Percentiles rank a stretch among this genome's conserved stretches.
Conservation (phyloP, 1,284 basidiomycete species). For the Pseudozyma hubeiensis region DNA sequence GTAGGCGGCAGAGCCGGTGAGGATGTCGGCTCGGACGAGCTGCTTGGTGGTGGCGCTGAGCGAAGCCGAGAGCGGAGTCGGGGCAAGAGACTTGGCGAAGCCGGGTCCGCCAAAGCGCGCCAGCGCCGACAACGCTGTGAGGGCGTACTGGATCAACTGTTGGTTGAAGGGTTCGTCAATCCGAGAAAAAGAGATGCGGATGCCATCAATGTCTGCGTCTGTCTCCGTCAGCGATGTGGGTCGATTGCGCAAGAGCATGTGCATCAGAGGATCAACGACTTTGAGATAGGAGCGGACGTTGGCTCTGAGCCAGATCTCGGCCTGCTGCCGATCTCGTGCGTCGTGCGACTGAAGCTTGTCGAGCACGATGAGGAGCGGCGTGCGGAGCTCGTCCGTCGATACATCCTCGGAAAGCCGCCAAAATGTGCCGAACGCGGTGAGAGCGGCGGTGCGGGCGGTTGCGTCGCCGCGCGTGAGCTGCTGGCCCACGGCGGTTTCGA, state of each 20-base stretch:
- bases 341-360: conserved; percentile 75
- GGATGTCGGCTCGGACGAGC: conserved; percentile 11
- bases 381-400: conserved; percentile 32
- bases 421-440: conserved; percentile 88
- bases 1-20: conserved; percentile 13
- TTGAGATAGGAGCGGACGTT: conserved; percentile 55
- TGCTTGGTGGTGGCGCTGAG: conserved; percentile 29
- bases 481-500: conserved; percentile 46
- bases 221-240: conserved; percentile 1
- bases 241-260: conserved; percentile 32
- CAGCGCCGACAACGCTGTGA: conserved; percentile 82
- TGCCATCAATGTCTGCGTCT: conserved; percentile 8
- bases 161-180: conserved; percentile 85
- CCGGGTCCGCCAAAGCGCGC: conserved; percentile 88
- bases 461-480: conserved; percentile 23
- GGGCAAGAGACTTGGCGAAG: conserved; percentile 72
- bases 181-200: conserved; percentile 43
- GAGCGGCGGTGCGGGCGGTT: conserved; percentile 71
- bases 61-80: conserved; percentile 23
- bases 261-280: conserved; percentile 55
- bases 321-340: conserved; percentile 40
- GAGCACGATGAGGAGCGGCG: conserved; percentile 87
- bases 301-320: conserved; percentile 57
- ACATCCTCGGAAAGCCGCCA: conserved; percentile 86
- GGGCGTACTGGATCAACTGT: conserved; percentile 75